These are phyloP conservation scores for Tolypocladium ovalisporum DNA, from an alignment of 2,329 filamentous ascomycete genomes.

Conservation along the genomic window DNA sequence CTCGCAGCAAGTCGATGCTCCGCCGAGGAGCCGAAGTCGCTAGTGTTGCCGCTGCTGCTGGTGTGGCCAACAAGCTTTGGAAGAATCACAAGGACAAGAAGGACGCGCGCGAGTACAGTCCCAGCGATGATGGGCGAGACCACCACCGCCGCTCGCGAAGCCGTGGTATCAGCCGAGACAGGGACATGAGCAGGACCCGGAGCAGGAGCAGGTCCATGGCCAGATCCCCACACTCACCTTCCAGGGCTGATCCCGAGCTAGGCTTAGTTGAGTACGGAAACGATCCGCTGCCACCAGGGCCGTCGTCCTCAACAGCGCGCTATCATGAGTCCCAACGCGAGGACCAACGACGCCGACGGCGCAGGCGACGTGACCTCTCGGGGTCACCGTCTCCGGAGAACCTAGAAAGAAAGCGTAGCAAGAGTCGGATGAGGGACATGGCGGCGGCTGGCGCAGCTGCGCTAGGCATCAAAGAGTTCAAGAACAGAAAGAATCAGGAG, in stretches of 20 bases:
- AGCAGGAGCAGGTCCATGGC: constrained; percentile 40
- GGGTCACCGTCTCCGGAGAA: constrained; percentile 22
- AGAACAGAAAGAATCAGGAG: constrained; percentile 35
- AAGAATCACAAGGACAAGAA: constrained; percentile 52
- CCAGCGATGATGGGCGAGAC: constrained; percentile 24
- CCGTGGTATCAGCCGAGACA: constrained; percentile 14
- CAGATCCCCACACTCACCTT: constrained; percentile 38
- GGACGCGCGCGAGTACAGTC: constrained; percentile 25
- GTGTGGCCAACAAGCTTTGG: constrained; percentile 50
- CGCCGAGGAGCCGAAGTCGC: constrained; percentile 49
- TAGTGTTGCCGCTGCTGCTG: constrained; percentile 48
- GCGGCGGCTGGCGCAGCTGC: constrained; percentile 50
- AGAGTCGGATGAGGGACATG: constrained; percentile 42
- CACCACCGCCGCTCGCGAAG: constrained; percentile 22
- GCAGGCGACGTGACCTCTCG: constrained; percentile 26
- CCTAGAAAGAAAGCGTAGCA: constrained; percentile 36
- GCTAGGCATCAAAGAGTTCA: constrained; percentile 50
- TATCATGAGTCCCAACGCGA: constrained; percentile 39
- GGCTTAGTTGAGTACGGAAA: constrained; percentile 58
- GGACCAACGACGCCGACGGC: constrained; percentile 26
- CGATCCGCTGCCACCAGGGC: constrained; percentile 38
- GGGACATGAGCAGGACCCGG: constrained; percentile 19
- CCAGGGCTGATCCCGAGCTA: constrained; percentile 53
- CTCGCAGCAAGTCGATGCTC: constrained; percentile 34
- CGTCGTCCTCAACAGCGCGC: constrained; percentile 19